Base-by-base conservation (phyloP, 805 yeast species). In the Kodamaea fukazawae region DNA sequence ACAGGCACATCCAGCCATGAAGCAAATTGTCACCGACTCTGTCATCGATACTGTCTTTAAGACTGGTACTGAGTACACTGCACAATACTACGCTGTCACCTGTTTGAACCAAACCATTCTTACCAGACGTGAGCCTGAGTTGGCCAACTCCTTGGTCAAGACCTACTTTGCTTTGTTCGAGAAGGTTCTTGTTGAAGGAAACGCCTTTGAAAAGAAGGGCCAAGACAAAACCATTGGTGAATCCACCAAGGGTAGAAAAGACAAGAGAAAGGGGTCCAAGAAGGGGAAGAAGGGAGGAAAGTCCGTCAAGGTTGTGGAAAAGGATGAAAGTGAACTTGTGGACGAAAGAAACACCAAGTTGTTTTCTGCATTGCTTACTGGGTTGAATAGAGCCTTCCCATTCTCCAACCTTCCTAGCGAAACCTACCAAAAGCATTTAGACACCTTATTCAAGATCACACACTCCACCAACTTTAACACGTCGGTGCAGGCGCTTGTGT, bases 1-100 rank as follows among this genome's bases (percentile, higher is more conserved):
- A 60, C 95, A 87, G 60, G 83, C 81, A 3, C 99, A 93, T 60
- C 99, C 99, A 13, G 93, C 93, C 36, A 93, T 93, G 98, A 91
- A 89, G 61, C 67, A 77, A 38, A 79, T 91, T 42, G 72, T 93
- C 29, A 76, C 83, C 29, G 87, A 87, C 46, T 71, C 93, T 4
- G 83, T 91, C 28, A 77, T 86, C 36, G 98, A 93, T 59, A 75
- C 83, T 37, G 70, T 88, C 23, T 83, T 87, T 62, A 79, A 86
- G 54, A 77, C 81, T 36, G 75, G 75, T 44, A 53, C 58, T 22
- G 97, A 88, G 45, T 86, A 88, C 61, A 95, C 89, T 55, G 80
- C 96, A 6, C 79, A 85, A 44, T 93, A 93, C 60, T 93, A 90
- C 60, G 78, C 96, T 3, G 78, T 88, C 4, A 76, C 90, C 48